Conservation (phyloP, 139 green algal genomes). For the Closterium sp. region DNA sequence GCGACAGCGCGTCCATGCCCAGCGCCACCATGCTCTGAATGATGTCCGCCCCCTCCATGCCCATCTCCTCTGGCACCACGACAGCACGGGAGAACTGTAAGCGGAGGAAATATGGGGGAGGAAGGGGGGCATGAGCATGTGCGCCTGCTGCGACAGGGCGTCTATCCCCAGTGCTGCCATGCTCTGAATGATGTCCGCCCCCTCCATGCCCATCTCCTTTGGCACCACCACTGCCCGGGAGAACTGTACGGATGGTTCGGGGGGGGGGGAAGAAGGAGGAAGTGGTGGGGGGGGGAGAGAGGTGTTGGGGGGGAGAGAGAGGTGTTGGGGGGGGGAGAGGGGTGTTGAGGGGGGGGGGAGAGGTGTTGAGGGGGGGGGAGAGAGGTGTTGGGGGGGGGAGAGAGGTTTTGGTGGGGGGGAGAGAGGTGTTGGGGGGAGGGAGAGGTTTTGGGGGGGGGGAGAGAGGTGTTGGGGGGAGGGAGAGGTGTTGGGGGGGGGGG, state of each 20-base stretch:
- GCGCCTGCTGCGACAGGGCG: neutral
- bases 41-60: constrained; percentile 20
- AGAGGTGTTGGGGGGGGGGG: too few species aligned
- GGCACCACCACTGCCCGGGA: constrained; percentile 37
- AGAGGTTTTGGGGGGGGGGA: too few species aligned
- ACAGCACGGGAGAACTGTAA: constrained; percentile 34
- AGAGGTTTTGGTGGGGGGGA: too few species aligned
- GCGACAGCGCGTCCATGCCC: neutral
- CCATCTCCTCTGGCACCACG: constrained; percentile 43
- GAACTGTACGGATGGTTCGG: neutral
- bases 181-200: constrained; percentile 32
- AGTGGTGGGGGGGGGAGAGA: neutral
- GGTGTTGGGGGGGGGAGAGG: too few species aligned
- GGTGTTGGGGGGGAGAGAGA: too few species aligned
- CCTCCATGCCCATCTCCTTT: constrained; percentile 20
- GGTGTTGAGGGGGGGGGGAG: too few species aligned
- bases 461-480: too few species aligned
- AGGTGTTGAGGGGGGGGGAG: too few species aligned
- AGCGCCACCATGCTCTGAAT: constrained; percentile 24
- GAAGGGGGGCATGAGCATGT: constrained; percentile 11
- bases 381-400: too few species aligned
- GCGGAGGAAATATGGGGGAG: neutral
- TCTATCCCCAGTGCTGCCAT: constrained; percentile 23
- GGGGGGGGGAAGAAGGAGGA: neutral
- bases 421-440: too few species aligned